phyloP scores from a whole-genome alignment of 2,329 filamentous ascomycete genomes.

The Calonectria leucothoes region DNA sequence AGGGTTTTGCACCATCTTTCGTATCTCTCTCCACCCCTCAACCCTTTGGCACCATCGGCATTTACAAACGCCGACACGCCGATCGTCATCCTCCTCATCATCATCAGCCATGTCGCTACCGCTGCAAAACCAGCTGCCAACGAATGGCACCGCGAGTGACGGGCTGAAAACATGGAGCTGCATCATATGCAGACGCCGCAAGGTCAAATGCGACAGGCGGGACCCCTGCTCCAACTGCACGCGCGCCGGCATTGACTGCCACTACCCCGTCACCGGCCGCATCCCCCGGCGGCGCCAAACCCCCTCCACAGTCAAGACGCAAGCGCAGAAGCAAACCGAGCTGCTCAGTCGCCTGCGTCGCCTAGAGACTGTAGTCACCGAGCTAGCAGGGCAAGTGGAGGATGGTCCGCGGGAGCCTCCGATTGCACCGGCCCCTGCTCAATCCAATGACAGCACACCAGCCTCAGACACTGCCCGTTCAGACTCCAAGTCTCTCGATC shows the following conservation, averaged over 20 bases:
- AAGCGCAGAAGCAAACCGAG: constrained; percentile 45
- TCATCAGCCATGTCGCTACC: constrained; percentile 13
- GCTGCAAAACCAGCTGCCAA: background rate
- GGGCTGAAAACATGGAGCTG: constrained; percentile 47
- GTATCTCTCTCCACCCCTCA: background rate
- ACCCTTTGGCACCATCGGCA: constrained; percentile 1
- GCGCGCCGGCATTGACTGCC: constrained; percentile 42
- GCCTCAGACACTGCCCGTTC: constrained; percentile 18
- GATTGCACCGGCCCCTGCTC: background rate
- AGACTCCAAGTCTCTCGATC: constrained; percentile 18
- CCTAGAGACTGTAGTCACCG: constrained; percentile 46
- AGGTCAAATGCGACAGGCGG: constrained; percentile 45
- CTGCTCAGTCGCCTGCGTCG: constrained; percentile 43
- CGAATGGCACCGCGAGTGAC: constrained; percentile 17
- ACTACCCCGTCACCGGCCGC: constrained; percentile 47
- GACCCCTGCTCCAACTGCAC: constrained; percentile 45
- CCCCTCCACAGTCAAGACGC: constrained; percentile 28
- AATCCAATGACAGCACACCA: background rate
- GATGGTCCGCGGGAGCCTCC: constrained; percentile 27
- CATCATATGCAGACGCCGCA: constrained; percentile 46
- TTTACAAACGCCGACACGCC: constrained; percentile 21
- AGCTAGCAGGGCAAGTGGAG: constrained; percentile 45
- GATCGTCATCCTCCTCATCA: background rate
- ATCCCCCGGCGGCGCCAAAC: constrained; percentile 40
- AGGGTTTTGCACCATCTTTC: background rate